A percentile compares a stretch with the other conserved stretches of the same genome.
phyloP scores from a whole-genome alignment of 306 rosid genomes.

The Psophocarpus tetragonolobus region DNA sequence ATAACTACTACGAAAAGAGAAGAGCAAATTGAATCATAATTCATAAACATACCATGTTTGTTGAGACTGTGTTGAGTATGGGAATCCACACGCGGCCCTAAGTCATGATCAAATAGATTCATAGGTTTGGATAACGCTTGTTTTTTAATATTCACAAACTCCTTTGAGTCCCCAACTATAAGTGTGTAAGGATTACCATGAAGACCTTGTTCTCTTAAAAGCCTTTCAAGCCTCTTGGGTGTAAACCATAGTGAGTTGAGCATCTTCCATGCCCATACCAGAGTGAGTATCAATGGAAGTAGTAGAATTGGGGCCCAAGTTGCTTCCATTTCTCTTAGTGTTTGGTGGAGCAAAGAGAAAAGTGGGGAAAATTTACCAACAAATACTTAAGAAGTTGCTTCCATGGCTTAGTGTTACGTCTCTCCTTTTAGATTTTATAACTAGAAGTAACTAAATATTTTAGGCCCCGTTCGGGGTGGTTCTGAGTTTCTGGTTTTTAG shows the following conservation, averaged over 20 bases:
- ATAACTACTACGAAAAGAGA: background rate
- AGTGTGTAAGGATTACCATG: background rate
- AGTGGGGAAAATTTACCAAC: background rate
- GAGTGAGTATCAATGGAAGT: background rate
- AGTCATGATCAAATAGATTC: background rate
- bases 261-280: background rate
- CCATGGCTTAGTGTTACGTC: too few relatives aligned
- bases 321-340: background rate
- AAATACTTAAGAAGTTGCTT: too few relatives aligned
- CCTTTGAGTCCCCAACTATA: background rate
- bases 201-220: background rate
- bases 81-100: background rate
- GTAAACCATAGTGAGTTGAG: background rate
- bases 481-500: too few relatives aligned
- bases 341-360: background rate
- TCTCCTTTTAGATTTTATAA: too few relatives aligned
- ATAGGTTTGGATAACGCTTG: background rate
- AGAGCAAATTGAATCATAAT: background rate
- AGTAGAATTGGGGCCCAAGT: background rate
- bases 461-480: too few relatives aligned
- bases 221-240: background rate
- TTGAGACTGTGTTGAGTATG: background rate
- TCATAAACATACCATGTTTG: background rate
- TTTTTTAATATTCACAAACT: background rate
- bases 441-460: too few relatives aligned